Conservation (phyloP, 331 rosid genomes). For the Arachis monticola region DNA sequence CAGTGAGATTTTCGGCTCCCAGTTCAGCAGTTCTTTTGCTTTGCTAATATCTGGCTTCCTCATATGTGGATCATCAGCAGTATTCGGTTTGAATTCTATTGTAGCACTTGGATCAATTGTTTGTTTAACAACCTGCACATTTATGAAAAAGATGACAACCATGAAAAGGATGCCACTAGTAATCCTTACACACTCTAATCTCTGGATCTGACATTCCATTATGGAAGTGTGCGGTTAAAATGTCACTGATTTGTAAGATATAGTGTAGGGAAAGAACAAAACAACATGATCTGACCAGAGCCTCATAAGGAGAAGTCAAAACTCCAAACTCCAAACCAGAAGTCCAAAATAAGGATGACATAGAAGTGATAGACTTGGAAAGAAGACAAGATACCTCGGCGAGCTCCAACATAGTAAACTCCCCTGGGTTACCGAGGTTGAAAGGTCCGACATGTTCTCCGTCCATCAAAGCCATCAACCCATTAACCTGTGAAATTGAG, state of each 20-base stretch:
- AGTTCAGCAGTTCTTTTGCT: constrained; percentile 91
- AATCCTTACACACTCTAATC: constrained; percentile 8
- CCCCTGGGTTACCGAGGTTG: constrained; percentile 97
- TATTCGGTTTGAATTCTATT: constrained; percentile 82
- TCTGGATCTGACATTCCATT: not conserved
- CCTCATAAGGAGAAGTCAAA: not conserved
- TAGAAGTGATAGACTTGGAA: constrained; percentile 33
- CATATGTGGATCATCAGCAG: constrained; percentile 98
- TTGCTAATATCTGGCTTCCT: constrained; percentile 96
- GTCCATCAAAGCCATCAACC: constrained; percentile 87
- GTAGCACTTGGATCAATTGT: constrained; percentile 92
- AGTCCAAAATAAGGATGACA: constrained; percentile 27
- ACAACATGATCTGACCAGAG: constrained; percentile 2
- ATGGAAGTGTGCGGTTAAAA: constrained; percentile 16
- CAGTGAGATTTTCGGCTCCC: constrained; percentile 87
- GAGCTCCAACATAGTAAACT: constrained; percentile 96
- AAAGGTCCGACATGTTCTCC: constrained; percentile 80
- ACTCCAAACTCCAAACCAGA: too few relatives aligned
- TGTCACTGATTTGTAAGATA: not conserved
- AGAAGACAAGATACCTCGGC: constrained; percentile 80
- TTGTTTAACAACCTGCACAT: constrained; percentile 83
- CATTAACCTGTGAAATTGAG: constrained; percentile 66
- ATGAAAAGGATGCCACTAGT: constrained; percentile 29
- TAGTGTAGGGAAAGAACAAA: constrained; percentile 25
- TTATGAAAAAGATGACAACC: constrained; percentile 33